A percentile compares a stretch with the other conserved stretches of the same genome.
Evolutionary conservation across 1,284 basidiomycete genomes (phyloP).

Genomic region (Chiua sp.): DNA sequence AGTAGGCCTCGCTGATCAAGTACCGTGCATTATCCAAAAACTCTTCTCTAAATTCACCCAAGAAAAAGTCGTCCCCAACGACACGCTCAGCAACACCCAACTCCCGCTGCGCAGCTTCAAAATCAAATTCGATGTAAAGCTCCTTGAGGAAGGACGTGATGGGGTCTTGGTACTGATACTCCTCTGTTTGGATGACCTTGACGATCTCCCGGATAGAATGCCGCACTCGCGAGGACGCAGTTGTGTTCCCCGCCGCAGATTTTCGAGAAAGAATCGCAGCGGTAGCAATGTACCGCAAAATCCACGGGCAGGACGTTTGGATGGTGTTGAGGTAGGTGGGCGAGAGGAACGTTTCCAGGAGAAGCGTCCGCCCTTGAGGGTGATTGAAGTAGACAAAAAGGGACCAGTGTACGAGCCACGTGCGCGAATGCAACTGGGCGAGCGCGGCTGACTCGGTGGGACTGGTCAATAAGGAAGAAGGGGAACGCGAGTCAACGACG

Average conservation of each 20-base stretch:
- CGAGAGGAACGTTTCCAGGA: conserved; percentile 96
- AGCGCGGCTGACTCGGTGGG: conserved; percentile 68
- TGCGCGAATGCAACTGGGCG: conserved; percentile 90
- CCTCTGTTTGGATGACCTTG: conserved; percentile 90
- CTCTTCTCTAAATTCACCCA: conserved; percentile 88
- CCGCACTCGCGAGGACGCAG: conserved; percentile 73
- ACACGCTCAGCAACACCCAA: conserved; percentile 83
- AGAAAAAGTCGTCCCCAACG: conserved; percentile 93
- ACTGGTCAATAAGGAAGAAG: conserved; percentile 52
- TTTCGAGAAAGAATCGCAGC: conserved; percentile 94
- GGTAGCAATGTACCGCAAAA: conserved; percentile 93
- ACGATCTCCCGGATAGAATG: conserved; percentile 90
- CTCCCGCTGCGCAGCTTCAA: conserved; percentile 87
- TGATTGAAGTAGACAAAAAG: conserved; percentile 99
- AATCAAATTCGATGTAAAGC: conserved; percentile 93
- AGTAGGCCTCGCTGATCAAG: conserved; percentile 96
- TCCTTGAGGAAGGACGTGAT: conserved; percentile 94
- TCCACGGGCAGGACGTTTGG: conserved; percentile 95
- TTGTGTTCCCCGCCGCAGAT: conserved; percentile 52
- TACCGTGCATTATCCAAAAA: conserved; percentile 97
- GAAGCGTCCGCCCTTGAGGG: conserved; percentile 87
- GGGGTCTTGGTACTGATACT: conserved; percentile 95
- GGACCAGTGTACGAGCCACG: conserved; percentile 98
- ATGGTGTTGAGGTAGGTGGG: conserved; percentile 98
- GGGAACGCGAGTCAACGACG: conserved; percentile 81